Evolutionary conservation across 2,329 filamentous ascomycete genomes (phyloP).

Genomic region (Akanthomyces uredinophilus): DNA sequence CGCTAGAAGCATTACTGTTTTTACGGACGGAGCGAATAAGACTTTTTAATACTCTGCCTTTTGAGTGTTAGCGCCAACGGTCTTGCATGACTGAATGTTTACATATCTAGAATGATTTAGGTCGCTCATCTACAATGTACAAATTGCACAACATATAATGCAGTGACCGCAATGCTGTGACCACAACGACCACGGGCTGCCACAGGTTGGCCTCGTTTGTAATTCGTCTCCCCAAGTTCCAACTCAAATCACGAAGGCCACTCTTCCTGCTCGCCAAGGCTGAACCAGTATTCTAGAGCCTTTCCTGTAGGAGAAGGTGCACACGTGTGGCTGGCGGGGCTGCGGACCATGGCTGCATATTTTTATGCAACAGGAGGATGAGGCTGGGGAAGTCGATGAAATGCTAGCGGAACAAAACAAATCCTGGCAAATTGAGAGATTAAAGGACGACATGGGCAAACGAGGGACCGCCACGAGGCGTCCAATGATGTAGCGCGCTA

Average conservation of each 20-base stretch:
- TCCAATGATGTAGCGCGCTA: background rate
- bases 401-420: background rate
- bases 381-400: background rate
- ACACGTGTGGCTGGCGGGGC: constrained; percentile 10
- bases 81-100: background rate
- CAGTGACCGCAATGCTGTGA: background rate
- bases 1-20: constrained; percentile 8
- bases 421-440: background rate
- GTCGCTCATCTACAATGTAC: background rate
- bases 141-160: background rate
- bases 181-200: too few species aligned
- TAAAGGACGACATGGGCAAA: background rate
- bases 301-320: constrained; percentile 11
- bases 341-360: background rate
- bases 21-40: constrained; percentile 4
- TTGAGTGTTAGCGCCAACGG: background rate
- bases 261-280: background rate
- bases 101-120: constrained; percentile 4
- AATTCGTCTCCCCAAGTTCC: background rate
- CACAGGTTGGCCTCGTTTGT: too few species aligned
- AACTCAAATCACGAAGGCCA: background rate
- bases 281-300: background rate
- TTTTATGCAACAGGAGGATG: background rate
- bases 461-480: background rate
- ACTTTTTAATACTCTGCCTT: background rate